Percentiles rank a stretch among this genome's conserved stretches.
These are phyloP conservation scores for Eragrostis tef DNA, from an alignment of 202 grass and related monocot genomes.

Conservation along the genomic window DNA sequence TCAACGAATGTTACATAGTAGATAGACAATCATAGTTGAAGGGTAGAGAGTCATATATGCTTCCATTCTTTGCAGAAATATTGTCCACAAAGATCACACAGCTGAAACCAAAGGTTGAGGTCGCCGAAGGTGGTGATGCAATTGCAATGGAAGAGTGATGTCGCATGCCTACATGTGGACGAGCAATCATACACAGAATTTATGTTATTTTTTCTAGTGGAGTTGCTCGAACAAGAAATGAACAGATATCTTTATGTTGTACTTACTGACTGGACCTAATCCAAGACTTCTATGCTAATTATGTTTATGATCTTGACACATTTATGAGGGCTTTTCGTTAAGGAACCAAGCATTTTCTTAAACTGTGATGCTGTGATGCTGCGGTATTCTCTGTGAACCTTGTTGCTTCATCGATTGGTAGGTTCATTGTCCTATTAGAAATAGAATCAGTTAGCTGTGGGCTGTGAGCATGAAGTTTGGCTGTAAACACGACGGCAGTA, in stretches of 20 bases:
- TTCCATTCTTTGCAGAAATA: constrained; percentile 67
- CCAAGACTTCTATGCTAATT: neutral
- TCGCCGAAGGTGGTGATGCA: constrained; percentile 58
- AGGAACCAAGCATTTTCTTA: too few relatives aligned
- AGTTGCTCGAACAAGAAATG: constrained; percentile 20
- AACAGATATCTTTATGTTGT: constrained; percentile 44
- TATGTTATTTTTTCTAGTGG: constrained; percentile 22
- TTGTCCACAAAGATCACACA: constrained; percentile 75
- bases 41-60: neutral
- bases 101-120: constrained; percentile 62
- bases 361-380: too few relatives aligned
- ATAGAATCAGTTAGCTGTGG: too few relatives aligned
- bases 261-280: constrained; percentile 38
- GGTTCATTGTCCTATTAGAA: too few relatives aligned
- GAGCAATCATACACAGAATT: constrained; percentile 19
- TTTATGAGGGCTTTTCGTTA: too few relatives aligned
- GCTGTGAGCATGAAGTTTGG: too few relatives aligned
- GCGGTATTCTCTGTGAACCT: too few relatives aligned
- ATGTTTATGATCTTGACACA: too few relatives aligned
- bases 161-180: constrained; percentile 28
- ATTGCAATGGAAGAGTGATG: constrained; percentile 80
- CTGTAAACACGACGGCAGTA: too few relatives aligned
- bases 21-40: neutral
- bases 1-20: constrained; percentile 2
- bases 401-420: too few relatives aligned